Evolutionary conservation across 2,329 filamentous ascomycete species (phyloP).

Genomic region (Mycogone perniciosa): DNA sequence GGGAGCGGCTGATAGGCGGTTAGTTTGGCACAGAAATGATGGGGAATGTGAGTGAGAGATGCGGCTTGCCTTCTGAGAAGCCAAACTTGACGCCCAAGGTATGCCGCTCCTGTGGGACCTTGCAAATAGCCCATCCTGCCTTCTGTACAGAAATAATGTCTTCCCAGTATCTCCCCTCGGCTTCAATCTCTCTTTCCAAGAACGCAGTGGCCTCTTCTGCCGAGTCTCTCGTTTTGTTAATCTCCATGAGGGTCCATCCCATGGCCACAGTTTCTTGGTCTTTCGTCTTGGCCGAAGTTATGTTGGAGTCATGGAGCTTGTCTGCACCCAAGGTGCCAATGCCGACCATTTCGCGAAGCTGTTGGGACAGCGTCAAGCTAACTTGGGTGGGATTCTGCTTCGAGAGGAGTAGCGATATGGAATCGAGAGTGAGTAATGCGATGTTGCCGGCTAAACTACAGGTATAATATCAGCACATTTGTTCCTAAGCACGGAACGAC

Average conservation of each 20-base stretch:
- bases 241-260: constrained; percentile 73
- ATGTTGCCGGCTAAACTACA: constrained; percentile 41
- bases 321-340: constrained; percentile 68
- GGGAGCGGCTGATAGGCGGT: constrained; percentile 38
- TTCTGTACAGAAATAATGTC: constrained; percentile 75
- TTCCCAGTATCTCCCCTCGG: constrained; percentile 84
- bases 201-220: constrained; percentile 65
- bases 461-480: not conserved
- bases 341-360: constrained; percentile 63
- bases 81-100: constrained; percentile 83
- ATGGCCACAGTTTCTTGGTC: constrained; percentile 52
- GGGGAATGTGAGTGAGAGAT: not conserved
- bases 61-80: constrained; percentile 62
- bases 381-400: constrained; percentile 70
- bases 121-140: constrained; percentile 79
- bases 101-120: constrained; percentile 65
- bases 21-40: constrained; percentile 15
- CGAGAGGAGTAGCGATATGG: constrained; percentile 76
- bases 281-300: constrained; percentile 47
- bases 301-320: constrained; percentile 54
- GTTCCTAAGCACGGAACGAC: constrained; percentile 1
- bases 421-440: constrained; percentile 67
- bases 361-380: constrained; percentile 61
- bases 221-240: constrained; percentile 67
- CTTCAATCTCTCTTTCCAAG: constrained; percentile 68